Evolutionary conservation across 345 rosid genomes (phyloP), one percentile per base, ranked within the genome.

Genomic region (Eucalyptus curtisii): DNA sequence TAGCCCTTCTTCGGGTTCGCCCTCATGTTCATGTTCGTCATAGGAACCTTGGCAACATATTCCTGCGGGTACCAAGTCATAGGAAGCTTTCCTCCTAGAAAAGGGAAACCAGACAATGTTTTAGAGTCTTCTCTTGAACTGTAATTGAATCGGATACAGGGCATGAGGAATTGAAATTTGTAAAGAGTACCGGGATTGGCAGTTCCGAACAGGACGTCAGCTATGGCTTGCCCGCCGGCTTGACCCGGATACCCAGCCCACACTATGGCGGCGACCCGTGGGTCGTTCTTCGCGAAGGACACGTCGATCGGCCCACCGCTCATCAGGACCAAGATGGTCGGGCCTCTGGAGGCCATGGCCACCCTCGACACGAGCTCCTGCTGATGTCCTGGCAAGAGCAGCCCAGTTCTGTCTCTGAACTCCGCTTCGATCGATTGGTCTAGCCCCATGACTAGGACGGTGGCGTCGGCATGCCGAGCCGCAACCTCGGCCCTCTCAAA

Each of bases 171-270:
- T 37, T 37, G 81, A 19, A 20, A 71, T 71, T 71, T 61, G 59
- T 6, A 48, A 44, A 24, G 47, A 52, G 87, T 86, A 95, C 99
- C 98, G 6, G 99, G 99, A 92, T 96, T 97, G 86, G 91, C 92
- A 15, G 93, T 92, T 82, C 99, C 99, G 86, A 97, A 97, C 37
- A 97, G 88, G 53, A 96, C 89, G 33, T 97, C 96, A 13, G 95
- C 99, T 25, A 97, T 95, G 50, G 98, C 99, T 80, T 94, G 88
- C 17, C 99, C 99, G 37, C 99, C 99, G 9, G 95, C 98, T 90
- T 98, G 98, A 85, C 99, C 99, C 7, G 99, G 99, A 91, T 98
- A 98, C 81, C 99, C 99, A n/a, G 95, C 99, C 99, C 99, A 98
- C 37, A 98, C 53, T 85, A 98, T 96, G 82, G 98, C 96, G 44